Evolutionary conservation across 352 stramenopile genomes (phyloP).

Genomic region (Phytopythium ostracodes): DNA sequence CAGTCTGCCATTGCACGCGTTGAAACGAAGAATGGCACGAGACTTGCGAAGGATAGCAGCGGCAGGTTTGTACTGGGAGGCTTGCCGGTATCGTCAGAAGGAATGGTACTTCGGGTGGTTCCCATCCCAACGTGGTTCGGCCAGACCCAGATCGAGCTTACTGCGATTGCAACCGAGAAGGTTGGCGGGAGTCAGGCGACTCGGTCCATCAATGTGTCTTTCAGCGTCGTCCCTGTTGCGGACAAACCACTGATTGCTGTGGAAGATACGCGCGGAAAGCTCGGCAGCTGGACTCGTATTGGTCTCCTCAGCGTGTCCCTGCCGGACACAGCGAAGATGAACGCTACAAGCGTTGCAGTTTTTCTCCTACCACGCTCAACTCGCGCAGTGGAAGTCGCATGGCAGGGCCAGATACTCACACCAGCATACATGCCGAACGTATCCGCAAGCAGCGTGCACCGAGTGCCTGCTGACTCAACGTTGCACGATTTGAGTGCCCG

Average conservation of each 20-base stretch:
- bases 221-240: slow-evolving; percentile 37
- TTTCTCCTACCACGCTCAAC: slow-evolving; percentile 28
- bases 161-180: slow-evolving; percentile 30
- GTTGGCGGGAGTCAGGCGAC: slow-evolving; percentile 15
- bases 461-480: slow-evolving; percentile 21
- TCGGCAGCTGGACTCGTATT: slow-evolving; percentile 26
- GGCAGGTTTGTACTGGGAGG: slow-evolving; percentile 23
- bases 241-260: slow-evolving; percentile 31
- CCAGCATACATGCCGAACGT: slow-evolving; percentile 25
- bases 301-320: slow-evolving; percentile 32
- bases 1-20: slow-evolving; percentile 18
- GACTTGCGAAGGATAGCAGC: slow-evolving; percentile 17
- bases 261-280: slow-evolving; percentile 29
- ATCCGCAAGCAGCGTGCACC: slow-evolving; percentile 28
- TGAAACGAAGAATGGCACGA: slow-evolving; percentile 15
- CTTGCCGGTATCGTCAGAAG: slow-evolving; percentile 11
- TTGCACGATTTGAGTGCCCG: slow-evolving; percentile 28
- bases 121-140: slow-evolving; percentile 31
- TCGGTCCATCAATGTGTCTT: slow-evolving; percentile 11
- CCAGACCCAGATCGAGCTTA: slow-evolving; percentile 21
- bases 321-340: slow-evolving; percentile 25
- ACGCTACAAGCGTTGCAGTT: slow-evolving; percentile 23
- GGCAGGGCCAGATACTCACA: slow-evolving; percentile 22
- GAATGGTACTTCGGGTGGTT: slow-evolving; percentile 25
- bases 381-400: slow-evolving; percentile 31